Percentiles rank a stretch among this genome's conserved stretches.
Evolutionary conservation across 805 yeast species (phyloP).

Genomic region (Yarrowia porcina): DNA sequence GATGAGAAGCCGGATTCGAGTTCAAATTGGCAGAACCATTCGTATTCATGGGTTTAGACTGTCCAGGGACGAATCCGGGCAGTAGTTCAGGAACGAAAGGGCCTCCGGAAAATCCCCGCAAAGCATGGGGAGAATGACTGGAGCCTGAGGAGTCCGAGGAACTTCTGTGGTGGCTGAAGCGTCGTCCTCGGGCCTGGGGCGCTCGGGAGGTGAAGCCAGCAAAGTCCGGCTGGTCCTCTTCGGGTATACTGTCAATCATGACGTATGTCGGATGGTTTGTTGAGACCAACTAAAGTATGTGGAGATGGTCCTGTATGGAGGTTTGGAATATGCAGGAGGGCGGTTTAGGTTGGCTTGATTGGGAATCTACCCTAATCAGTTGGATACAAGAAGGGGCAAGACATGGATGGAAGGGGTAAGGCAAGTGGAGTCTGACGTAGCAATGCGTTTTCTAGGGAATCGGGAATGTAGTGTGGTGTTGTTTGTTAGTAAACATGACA

Average conservation of each 20-base stretch:
- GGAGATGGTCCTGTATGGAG: constrained; percentile 16
- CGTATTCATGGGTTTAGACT: not conserved
- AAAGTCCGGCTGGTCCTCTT: constrained; percentile 22
- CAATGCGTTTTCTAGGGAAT: not conserved
- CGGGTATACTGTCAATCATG: constrained; percentile 24
- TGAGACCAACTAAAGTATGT: not conserved
- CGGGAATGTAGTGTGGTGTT: not conserved
- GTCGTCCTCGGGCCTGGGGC: constrained; percentile 2
- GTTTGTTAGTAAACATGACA: not conserved
- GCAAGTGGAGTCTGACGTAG: not conserved
- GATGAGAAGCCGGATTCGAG: not conserved
- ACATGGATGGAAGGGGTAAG: not conserved
- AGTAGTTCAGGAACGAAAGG: not conserved
- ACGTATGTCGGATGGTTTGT: not conserved
- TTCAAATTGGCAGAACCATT: not conserved
- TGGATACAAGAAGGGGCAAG: not conserved
- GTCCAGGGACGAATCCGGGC: not conserved
- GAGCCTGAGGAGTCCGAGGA: constrained; percentile 19
- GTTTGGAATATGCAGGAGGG: constrained; percentile 17
- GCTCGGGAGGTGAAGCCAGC: constrained; percentile 15
- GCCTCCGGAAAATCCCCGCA: constrained; percentile 22
- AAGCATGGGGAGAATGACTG: not conserved
- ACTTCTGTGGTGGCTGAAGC: constrained; percentile 14
- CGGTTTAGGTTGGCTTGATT: constrained; percentile 6
- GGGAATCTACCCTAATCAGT: constrained; percentile 6